Conservation (phyloP, 2,329 filamentous ascomycete species). For the Xylariaceae sp. region DNA sequence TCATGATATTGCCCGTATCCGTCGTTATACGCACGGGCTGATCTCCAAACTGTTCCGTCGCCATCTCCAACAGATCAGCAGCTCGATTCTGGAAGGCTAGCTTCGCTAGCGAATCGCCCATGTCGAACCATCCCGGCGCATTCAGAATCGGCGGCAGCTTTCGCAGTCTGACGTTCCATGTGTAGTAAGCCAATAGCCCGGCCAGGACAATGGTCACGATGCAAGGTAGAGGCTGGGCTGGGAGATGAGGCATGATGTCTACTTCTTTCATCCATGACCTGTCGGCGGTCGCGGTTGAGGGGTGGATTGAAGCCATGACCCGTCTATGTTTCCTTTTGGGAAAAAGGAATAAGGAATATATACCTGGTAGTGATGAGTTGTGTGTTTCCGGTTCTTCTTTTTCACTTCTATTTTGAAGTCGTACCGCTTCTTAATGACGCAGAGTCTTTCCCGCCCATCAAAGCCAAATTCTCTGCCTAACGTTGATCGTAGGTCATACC, state of each 20-base stretch:
- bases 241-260: constrained; percentile 6
- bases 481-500: no score
- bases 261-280: constrained; percentile 13
- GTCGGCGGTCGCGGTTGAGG: constrained; percentile 9
- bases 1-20: constrained; percentile 12
- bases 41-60: constrained; percentile 2
- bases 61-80: constrained; percentile 9
- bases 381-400: no score
- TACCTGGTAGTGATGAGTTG: no score
- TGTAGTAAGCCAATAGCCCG: constrained; percentile 3
- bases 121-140: constrained; percentile 11
- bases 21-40: constrained; percentile 15
- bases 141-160: constrained; percentile 16
- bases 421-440: no score
- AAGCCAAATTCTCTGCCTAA: no score
- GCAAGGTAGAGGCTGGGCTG: constrained; percentile 5
- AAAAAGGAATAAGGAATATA: no score
- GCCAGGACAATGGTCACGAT: constrained; percentile 4
- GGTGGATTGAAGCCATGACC: constrained; percentile 6
- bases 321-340: no score
- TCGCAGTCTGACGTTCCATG: constrained; percentile 3
- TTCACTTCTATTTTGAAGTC: no score
- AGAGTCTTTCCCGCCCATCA: no score
- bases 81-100: constrained; percentile 10
- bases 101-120: constrained; percentile 12